Evolutionary conservation across 257 asterid genomes (phyloP), one percentile per base, ranked within the genome.

Genomic region (Eustoma russellianum): DNA sequence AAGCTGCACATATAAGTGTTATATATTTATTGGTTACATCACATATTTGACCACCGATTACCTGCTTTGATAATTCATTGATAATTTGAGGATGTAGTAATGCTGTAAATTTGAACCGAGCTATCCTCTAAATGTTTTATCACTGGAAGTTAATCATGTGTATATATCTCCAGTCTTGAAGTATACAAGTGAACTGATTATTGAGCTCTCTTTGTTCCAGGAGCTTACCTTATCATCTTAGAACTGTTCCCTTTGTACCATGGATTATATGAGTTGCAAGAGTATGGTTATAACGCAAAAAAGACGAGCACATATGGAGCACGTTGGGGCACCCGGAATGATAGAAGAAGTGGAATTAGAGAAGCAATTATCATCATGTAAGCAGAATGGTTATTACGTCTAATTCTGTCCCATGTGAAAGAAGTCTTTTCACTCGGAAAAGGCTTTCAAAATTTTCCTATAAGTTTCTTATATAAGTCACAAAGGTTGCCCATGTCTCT

Each of bases 181-280:
- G 30, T 24, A 24, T 0, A 24, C 30, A 24, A 24, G 30, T 24
- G 2, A 24, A 24, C 30, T 24, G 30, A 24, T 24, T 24, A 24
- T 1, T 24, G 7, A 2, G 49, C 17, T 59, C 15, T n/a, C 6
- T 13, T 5, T 14, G n/a, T 48, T 53, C 33, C 46, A 75, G 81
- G 75, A 53, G 41, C 40, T 19, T 60, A 66, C 70, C 33, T 75
- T 35, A 64, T 70, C 33, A 33, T 64, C 33, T 49, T 70, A 64
- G 81, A 75, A 66, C 56, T 70, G 34, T 75, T 56, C 30, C 81
- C 77, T 10, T 52, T 75, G 17, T 68, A 60, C 41, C 63, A 75
- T 33, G 81, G 75, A 50, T 48, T 75, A 40, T 41, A 75, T 30
- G 81, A 75, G 56, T 50, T 75, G 33, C 17, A 44, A 15, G 30